Conservation (phyloP, 148 eudicot species). For the Agrostemma githago region DNA sequence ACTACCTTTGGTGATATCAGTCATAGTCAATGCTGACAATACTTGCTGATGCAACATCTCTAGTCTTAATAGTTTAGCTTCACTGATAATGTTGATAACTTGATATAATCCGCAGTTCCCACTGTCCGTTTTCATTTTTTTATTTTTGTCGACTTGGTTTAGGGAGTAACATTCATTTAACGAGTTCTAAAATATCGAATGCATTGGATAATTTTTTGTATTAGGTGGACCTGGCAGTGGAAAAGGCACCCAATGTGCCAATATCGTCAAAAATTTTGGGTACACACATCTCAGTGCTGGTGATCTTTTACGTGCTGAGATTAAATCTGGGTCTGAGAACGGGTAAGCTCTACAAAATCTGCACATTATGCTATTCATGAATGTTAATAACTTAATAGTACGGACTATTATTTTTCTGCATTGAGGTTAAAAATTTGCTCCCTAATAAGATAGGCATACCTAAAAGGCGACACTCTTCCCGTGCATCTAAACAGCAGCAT, state of each 20-base stretch:
- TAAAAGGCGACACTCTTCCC: too few species aligned
- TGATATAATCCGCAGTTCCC: background rate
- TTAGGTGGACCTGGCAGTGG: conserved; percentile 54
- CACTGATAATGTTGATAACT: background rate
- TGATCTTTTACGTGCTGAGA: conserved; percentile 44
- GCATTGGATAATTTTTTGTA: background rate
- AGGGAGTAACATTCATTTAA: background rate
- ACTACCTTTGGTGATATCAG: background rate
- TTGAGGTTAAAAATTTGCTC: background rate
- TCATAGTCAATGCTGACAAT: background rate
- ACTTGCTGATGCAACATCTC: background rate
- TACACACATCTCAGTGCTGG: conserved; percentile 55
- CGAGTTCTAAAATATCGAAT: background rate
- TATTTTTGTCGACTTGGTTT: background rate
- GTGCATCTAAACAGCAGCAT: too few species aligned
- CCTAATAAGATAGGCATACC: background rate
- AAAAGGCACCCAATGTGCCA: conserved; percentile 47
- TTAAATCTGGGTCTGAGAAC: conserved; percentile 45
- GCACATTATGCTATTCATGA: background rate
- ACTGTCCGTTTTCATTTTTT: background rate
- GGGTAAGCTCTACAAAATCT: conserved; percentile 25
- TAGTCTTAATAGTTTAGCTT: background rate
- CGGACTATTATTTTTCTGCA: background rate
- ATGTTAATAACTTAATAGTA: too few species aligned
- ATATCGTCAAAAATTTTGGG: conserved; percentile 39